Percentiles rank a stretch among this genome's conserved stretches.
Conservation (phyloP, 2,329 filamentous ascomycete genomes). For the Gaeumannomyces tritici region DNA sequence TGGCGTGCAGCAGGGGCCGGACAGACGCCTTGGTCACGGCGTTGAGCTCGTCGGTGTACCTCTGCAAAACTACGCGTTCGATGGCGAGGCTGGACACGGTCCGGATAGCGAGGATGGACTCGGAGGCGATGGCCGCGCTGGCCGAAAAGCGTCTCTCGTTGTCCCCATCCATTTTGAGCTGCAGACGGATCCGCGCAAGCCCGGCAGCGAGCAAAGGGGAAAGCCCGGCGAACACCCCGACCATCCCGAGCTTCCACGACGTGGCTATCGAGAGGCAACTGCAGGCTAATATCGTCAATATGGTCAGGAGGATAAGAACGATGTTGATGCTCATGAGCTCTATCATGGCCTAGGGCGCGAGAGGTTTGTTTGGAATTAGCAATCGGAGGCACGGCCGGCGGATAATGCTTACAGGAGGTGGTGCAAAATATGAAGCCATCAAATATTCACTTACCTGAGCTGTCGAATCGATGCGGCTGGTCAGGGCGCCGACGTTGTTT, state of each 20-base stretch:
- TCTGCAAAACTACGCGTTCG: slow-evolving; percentile 66
- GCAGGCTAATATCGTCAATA: slow-evolving; percentile 68
- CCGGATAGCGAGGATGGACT: slow-evolving; percentile 86
- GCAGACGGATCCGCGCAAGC: too few species aligned
- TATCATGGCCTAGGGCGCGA: too few species aligned
- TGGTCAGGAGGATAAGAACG: slow-evolving; percentile 73
- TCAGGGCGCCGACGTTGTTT: slow-evolving; percentile 82
- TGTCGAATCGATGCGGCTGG: slow-evolving; percentile 81
- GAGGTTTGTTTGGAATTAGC: too few species aligned
- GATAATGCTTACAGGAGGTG: too few species aligned
- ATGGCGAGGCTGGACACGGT: slow-evolving; percentile 87
- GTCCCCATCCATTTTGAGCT: slow-evolving; percentile 27
- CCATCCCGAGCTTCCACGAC: slow-evolving; percentile 33
- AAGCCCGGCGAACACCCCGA: slow-evolving; percentile 25
- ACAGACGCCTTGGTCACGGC: slow-evolving; percentile 55
- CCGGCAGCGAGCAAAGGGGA: slow-evolving; percentile 28
- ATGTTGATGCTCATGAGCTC: slow-evolving; percentile 82
- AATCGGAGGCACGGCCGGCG: too few species aligned
- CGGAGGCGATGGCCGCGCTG: slow-evolving; percentile 63
- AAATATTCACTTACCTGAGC: too few species aligned
- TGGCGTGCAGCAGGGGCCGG: slow-evolving; percentile 15
- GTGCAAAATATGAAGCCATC: too few species aligned
- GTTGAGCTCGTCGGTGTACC: slow-evolving; percentile 62
- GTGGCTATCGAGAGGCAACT: slow-evolving; percentile 37
- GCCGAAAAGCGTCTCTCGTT: slow-evolving; percentile 70